Conservation (phyloP, 768 basidiomycete species). For the Suillus subluteus region DNA sequence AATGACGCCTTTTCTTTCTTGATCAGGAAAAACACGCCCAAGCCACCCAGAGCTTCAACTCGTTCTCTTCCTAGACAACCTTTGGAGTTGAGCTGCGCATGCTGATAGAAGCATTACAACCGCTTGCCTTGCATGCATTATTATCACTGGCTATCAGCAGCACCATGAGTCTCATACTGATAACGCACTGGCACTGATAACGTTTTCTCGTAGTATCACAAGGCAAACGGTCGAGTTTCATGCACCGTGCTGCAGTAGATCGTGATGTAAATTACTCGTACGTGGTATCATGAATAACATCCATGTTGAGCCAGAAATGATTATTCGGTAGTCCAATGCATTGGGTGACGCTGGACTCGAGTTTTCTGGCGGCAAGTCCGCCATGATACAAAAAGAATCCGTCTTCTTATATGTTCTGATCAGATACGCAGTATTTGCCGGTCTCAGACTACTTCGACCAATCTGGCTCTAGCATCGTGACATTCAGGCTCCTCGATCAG, state of each 20-base stretch:
- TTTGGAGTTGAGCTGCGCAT: not conserved
- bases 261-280: not conserved
- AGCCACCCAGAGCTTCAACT: not conserved
- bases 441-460: not conserved
- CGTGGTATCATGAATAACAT: not conserved
- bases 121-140: not conserved
- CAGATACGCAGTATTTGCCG: not conserved
- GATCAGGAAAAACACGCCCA: constrained; percentile 11
- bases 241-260: not conserved
- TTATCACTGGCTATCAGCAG: not conserved
- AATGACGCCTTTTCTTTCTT: constrained; percentile 6
- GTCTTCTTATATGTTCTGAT: constrained; percentile 1
- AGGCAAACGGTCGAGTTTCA: not conserved
- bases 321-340: not conserved
- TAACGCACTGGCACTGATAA: not conserved
- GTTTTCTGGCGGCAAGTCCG: not conserved
- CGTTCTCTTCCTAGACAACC: not conserved
- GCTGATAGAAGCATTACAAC: not conserved
- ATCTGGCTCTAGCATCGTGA: not conserved
- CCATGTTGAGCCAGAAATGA: not conserved
- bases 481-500: not conserved
- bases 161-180: not conserved
- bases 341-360: not conserved
- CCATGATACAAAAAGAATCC: not conserved
- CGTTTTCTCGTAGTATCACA: not conserved